Conservation (phyloP, 106 monocot species). For the Gastrodia elata region DNA sequence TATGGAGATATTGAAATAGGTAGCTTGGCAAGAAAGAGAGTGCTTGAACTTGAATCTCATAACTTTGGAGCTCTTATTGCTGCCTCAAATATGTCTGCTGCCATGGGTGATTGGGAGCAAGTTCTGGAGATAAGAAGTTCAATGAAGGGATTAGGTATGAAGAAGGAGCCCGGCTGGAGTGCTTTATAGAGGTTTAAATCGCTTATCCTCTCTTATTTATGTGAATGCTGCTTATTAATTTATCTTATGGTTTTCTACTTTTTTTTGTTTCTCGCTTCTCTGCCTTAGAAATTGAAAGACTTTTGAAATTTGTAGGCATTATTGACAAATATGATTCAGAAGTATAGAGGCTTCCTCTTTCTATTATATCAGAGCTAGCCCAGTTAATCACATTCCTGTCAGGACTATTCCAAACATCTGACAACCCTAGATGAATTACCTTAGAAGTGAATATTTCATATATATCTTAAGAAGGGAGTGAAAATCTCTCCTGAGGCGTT, state of each 20-base stretch:
- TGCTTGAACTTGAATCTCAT: constrained; percentile 34
- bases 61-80: constrained; percentile 45
- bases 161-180: constrained; percentile 71
- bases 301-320: not conserved
- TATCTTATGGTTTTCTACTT: not conserved
- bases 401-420: no score
- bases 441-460: no score
- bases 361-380: not conserved
- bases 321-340: not conserved
- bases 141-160: constrained; percentile 32
- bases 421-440: no score
- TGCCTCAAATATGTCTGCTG: constrained; percentile 54
- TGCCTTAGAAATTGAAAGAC: not conserved
- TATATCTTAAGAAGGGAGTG: no score
- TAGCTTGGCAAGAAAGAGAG: constrained; percentile 33
- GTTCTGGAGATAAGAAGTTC: constrained; percentile 41
- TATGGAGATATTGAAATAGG: constrained; percentile 55
- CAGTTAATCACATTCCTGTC: no score
- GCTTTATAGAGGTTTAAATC: constrained; percentile 12
- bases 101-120: constrained; percentile 58
- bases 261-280: not conserved
- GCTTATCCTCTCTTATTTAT: not conserved
- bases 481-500: not conserved
- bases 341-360: not conserved
- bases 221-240: not conserved